Base-by-base conservation (phyloP, 2,329 filamentous ascomycete species). In the Calonectria pseudoturangicola region DNA sequence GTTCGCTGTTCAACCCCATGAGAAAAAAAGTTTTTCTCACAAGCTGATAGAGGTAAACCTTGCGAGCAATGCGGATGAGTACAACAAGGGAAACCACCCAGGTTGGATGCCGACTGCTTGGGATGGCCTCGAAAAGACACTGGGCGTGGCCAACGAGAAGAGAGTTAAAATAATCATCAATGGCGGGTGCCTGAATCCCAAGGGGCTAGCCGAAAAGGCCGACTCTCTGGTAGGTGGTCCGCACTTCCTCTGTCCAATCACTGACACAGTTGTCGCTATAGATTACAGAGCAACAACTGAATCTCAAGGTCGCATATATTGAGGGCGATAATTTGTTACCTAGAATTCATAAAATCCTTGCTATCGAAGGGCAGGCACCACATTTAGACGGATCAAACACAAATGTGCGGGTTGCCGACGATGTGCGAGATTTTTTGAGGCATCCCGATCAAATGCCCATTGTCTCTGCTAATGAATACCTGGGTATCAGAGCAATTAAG, bases 101-200 rank as follows among this genome's bases (percentile, higher is more conserved):
- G 30, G 51, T 1, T 41, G 33, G 54, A 58, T 58, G 28, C 33
- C 28, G 15, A 58, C 33, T 10, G 54, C 54, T 16, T 58, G 33
- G 54, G 54, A 41, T 41, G 30, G 30, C 6, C n/a, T 58, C 15
- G 54, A 41, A 41, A 58, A 41, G 13, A 58, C 54, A 1, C 9
- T 41, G 13, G 33, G 33, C 1, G 54, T 58, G 16, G 54, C 54
- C 5, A 58, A 4, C 21, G 33, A 58, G 30, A 58, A 58, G n/a
- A 12, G n/a, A 27, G 41, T 58, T 12, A 58, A 58, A 15, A 58
- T 58, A 5, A 58, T 39, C n/a, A 41, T 58, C 13, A 58, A 58
- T 13, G 54, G 54, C n/a, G n/a, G 33, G 9, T 58, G 54, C 7
- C 7, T 39, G 54, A 58, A 58, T 15, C 54, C 33, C 21, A 58